phyloP scores from a whole-genome alignment of 2,329 filamentous ascomycete species.

The Fusarium xylarioides region DNA sequence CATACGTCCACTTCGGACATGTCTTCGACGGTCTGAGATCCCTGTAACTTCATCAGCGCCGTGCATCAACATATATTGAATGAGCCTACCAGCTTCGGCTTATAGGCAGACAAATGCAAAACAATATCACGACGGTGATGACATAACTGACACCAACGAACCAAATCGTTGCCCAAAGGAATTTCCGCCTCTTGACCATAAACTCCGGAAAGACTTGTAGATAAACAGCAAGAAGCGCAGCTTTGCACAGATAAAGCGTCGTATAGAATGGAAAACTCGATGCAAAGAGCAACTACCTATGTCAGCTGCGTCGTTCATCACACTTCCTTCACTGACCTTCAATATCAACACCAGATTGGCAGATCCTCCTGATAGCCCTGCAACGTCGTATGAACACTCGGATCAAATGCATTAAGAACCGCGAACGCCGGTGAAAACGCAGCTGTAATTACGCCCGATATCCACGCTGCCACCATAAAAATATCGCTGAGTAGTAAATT shows the following conservation, averaged over 20 bases:
- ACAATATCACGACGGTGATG: not conserved
- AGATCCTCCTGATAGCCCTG: conserved; percentile 2
- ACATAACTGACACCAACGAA: not conserved
- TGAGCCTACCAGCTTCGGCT: conserved; percentile 8
- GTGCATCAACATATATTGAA: accelerated
- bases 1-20: not conserved
- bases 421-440: conserved; percentile 16
- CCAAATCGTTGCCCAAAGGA: conserved; percentile 20
- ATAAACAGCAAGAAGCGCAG: conserved; percentile 27
- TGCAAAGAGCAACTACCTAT: conserved; percentile 12
- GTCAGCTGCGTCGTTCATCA: accelerated
- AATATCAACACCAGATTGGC: not conserved
- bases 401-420: conserved; percentile 11
- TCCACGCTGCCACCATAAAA: conserved; percentile 30
- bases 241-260: conserved; percentile 36
- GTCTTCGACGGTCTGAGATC: not conserved
- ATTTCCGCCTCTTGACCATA: conserved; percentile 23
- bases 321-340: not conserved
- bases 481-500: conserved; percentile 23
- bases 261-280: conserved; percentile 32
- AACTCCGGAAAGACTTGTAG: conserved; percentile 18
- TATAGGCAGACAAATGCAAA: conserved; percentile 6
- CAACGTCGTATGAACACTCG: conserved; percentile 8
- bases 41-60: not conserved
- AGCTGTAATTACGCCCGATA: conserved; percentile 4